These are phyloP conservation scores for Penicillium daleae DNA, from an alignment of 495 filamentous ascomycete genomes.

Conservation along the genomic window DNA sequence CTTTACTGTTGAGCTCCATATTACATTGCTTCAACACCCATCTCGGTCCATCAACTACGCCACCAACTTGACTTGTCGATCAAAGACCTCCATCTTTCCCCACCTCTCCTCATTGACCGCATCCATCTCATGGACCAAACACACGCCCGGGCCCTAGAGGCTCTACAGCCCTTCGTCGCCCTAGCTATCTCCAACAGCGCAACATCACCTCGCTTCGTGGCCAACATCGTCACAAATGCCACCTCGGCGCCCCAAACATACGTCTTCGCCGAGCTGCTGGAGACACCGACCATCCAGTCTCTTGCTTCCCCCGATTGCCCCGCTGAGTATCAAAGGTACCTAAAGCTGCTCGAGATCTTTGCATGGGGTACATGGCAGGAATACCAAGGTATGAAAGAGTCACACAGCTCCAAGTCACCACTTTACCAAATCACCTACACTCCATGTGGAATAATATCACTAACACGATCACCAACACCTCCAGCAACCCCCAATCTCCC, in stretches of 20 bases:
- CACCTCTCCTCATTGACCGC: conserved; percentile 22
- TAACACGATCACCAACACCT: background rate
- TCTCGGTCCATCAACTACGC: background rate
- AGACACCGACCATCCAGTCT: conserved; percentile 77
- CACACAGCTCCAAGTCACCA: conserved; percentile 10
- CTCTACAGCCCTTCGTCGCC: conserved; percentile 84
- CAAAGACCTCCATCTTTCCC: conserved; percentile 5
- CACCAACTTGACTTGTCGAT: conserved; percentile 13
- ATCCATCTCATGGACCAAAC: conserved; percentile 71
- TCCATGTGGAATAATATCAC: background rate
- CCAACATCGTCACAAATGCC: conserved; percentile 84
- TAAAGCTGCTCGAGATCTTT: conserved; percentile 86
- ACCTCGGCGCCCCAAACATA: conserved; percentile 87
- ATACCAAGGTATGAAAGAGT: conserved; percentile 60
- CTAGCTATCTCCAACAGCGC: conserved; percentile 77
- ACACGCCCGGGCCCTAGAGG: conserved; percentile 76
- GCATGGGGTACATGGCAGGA: conserved; percentile 86
- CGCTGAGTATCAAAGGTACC: conserved; percentile 57
- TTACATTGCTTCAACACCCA: background rate
- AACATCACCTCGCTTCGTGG: conserved; percentile 77
- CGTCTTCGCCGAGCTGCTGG: conserved; percentile 92
- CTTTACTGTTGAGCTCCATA: background rate
- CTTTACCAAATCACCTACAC: background rate
- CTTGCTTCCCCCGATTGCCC: conserved; percentile 56
- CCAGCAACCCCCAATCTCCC: conserved; percentile 60